These are phyloP conservation scores for Tolypocladium pustulatum DNA, from an alignment of 2,329 filamentous ascomycete genomes.

Conservation along the genomic window DNA sequence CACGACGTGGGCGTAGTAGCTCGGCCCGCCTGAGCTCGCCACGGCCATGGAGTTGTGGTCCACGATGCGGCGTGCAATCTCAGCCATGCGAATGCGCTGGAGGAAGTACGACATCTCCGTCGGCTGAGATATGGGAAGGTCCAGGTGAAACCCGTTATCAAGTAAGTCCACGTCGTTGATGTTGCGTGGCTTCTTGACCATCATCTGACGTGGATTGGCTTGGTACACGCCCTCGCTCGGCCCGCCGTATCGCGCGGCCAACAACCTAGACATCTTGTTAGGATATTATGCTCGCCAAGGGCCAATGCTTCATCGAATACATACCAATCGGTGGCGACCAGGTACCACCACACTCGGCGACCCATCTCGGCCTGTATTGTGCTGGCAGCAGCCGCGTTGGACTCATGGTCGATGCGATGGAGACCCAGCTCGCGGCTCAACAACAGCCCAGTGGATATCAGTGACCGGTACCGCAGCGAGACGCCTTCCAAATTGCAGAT, in stretches of 20 bases:
- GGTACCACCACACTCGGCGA: not conserved
- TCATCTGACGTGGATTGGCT: not conserved
- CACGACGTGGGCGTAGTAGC: not conserved
- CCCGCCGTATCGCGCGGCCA: not conserved
- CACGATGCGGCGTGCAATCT: not conserved
- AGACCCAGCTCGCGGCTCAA: not conserved
- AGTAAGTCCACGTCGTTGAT: not conserved
- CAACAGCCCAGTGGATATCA: not conserved
- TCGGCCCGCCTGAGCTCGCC: not conserved
- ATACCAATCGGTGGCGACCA: not conserved
- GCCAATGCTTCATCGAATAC: not conserved
- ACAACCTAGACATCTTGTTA: not conserved
- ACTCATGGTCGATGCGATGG: not conserved
- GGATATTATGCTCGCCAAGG: not conserved
- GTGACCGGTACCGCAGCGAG: not conserved
- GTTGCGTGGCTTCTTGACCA: not conserved
- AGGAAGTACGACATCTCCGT: conserved; percentile 1
- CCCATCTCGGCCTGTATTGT: not conserved
- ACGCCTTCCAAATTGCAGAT: not conserved
- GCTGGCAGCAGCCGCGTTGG: not conserved
- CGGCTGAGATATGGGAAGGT: not conserved
- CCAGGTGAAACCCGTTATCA: not conserved
- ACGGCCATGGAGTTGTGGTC: not conserved
- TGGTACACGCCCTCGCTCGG: not conserved
- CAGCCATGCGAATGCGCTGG: not conserved